Percentiles rank a stretch among this genome's conserved stretches.
Conservation (phyloP, 164 flowering plant species). For the Echeveria elegans region DNA sequence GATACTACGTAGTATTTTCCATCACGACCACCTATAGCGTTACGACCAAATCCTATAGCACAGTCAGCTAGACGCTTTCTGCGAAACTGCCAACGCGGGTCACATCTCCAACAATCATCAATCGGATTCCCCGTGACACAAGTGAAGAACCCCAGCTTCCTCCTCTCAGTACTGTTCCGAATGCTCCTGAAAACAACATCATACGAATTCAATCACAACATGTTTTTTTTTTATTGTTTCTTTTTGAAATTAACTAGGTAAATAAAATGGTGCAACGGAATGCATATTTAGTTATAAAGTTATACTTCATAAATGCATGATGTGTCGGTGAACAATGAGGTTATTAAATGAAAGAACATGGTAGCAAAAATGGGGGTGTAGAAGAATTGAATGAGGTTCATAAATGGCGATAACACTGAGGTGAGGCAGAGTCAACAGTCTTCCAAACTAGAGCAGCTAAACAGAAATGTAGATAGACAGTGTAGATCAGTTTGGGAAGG, state of each 20-base stretch:
- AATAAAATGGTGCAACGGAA: too few relatives aligned
- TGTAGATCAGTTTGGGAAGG: background rate
- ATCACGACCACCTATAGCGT: background rate
- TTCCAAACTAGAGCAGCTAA: background rate
- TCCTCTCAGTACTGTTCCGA: background rate
- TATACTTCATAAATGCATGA: too few relatives aligned
- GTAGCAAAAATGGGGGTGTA: background rate
- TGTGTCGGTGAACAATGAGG: background rate
- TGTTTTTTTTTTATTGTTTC: too few relatives aligned
- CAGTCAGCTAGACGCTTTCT: constrained; percentile 6
- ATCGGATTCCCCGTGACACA: constrained; percentile 1
- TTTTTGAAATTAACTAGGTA: too few relatives aligned
- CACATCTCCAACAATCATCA: constrained; percentile 3
- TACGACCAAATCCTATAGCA: constrained; percentile 4
- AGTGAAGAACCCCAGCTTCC: background rate
- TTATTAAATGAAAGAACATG: background rate
- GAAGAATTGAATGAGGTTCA: background rate
- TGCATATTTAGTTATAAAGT: too few relatives aligned
- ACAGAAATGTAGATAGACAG: background rate
- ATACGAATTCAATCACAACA: background rate
- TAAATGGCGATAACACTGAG: background rate
- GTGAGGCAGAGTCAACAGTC: background rate
- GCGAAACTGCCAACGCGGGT: constrained; percentile 2
- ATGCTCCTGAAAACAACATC: background rate
- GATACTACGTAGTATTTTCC: constrained; percentile 5